Conservation (phyloP, 345 rosid species). For the Eucalyptus viminalis region DNA sequence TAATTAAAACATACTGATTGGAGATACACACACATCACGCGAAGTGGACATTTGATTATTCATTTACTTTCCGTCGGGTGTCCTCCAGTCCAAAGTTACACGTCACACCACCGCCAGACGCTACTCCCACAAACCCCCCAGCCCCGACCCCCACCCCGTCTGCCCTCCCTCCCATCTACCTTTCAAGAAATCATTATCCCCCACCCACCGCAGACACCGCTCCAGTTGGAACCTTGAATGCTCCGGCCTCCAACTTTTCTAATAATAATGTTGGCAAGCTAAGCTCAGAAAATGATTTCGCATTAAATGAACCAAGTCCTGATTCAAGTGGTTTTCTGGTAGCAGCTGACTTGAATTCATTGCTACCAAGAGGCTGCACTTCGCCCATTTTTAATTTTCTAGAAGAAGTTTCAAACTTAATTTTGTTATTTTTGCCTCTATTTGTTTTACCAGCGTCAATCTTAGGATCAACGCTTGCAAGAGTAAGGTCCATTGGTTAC, state of each 20-base stretch:
- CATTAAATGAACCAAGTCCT: conserved; percentile 52
- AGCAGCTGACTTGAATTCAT: conserved; percentile 9
- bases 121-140: too few relatives aligned
- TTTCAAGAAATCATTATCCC: too few relatives aligned
- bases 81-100: too few relatives aligned
- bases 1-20: not conserved
- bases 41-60: not conserved
- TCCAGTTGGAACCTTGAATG: conserved; percentile 62
- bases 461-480: conserved; percentile 48
- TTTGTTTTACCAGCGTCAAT: conserved; percentile 5
- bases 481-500: conserved; percentile 36
- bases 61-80: too few relatives aligned
- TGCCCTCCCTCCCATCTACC: too few relatives aligned
- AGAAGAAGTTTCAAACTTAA: not conserved
- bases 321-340: conserved; percentile 27
- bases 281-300: conserved; percentile 77
- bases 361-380: conserved; percentile 1
- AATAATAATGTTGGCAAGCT: conserved; percentile 53
- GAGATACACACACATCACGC: not conserved
- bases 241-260: conserved; percentile 52
- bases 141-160: too few relatives aligned
- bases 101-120: too few relatives aligned
- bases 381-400: not conserved
- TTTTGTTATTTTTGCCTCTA: conserved; percentile 6
- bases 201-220: too few relatives aligned